Evolutionary conservation across 164 flowering plant species (phyloP), one percentile per base, ranked within the genome.

Genomic region (Aristolochia fimbriata): DNA sequence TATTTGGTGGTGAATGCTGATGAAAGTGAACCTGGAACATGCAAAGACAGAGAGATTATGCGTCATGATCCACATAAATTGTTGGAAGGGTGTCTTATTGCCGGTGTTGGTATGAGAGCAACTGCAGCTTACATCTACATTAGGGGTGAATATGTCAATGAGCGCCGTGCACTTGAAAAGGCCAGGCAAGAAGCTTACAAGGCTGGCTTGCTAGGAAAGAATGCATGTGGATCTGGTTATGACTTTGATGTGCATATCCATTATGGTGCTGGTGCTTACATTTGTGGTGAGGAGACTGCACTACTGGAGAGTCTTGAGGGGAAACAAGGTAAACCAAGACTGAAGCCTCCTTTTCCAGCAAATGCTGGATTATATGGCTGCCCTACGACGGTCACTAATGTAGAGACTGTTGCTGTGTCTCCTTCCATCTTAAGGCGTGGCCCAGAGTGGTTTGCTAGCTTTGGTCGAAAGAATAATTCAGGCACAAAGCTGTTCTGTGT

Each of bases 331-430:
- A 92, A 89, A 67, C 98, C 98, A 19, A 81, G 98, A 70, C 67
- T 89, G 77, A 93, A 93, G 78, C 98, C 98, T 68, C 98, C 97
- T 30, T 93, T 93, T 72, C 98, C 98, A n/a, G 98, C 98, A 53
- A 89, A 89, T 78, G 82, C 97, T 43, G 97, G 97, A 1, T 65
- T 93, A 17, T 92, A 89, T 74, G 98, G 98, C 51, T 89, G 96
- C 58, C 98, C 98, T 20, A 87, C 97, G 2, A 89, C 97, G 55
- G 98, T 92, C 30, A 92, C 96, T 56, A 93, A 93, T 73, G 97
- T 93, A 50, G 97, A 93, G 71, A 93, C 98, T 0, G 94, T 89
- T 24, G 97, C 97, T 57, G 97, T 89, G 62, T 87, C 97, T 45
- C 98, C 97, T 13, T 86, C 94, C 62, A 87, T 93, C 59, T 71